Evolutionary conservation across 2,329 filamentous ascomycete species (phyloP), one percentile per base, ranked within the genome.

Genomic region (Fusarium dimerum): DNA sequence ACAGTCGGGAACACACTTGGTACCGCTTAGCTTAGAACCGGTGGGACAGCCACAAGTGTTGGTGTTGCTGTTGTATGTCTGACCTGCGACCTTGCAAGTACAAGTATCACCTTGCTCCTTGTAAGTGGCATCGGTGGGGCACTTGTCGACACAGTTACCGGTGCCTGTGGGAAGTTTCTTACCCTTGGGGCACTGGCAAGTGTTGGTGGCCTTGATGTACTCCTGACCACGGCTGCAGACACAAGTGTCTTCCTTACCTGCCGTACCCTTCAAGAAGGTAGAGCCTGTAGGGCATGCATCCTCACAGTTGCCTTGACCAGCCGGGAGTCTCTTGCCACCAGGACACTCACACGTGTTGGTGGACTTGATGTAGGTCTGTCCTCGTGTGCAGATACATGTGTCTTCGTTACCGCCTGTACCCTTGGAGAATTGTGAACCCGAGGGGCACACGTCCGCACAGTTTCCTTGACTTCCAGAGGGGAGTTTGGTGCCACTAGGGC

Each of bases 1-100:
- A 20, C 47, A 50, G 47, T 50, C 20, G 13, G 20, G 20, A 17
- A 50, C 13, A 8, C 47, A 50, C 47, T 50, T 50, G 20, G 7
- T 32, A 20, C 34, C 41, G 9, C 15, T 26, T 7, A 20, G 43
- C 32, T 44, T 44, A 32, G 39, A 44, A 30, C 18, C 12, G 16
- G 12, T 32, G 9, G 42, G 47, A 26, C 47, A 50, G 13, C 38
- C 12, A 34, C 47, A 50, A 29, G 34, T 26, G 16, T 44, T 39
- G 18, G 15, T 3, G 18, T 30, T 16, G n/a, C 12, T 45, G 32
- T 34, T 38, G 43, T 45, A 45, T 11, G 6, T n/a, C 13, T 20
- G 12, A 10, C n/a, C 30, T n/a, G 20, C 30, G 6, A 26, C 18
- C 15, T 7, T 20, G 16, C 43, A 45, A 12, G 7, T 36, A 32